Conservation (phyloP, 2,329 filamentous ascomycete genomes). For the Pseudocercospora macadamiae region DNA sequence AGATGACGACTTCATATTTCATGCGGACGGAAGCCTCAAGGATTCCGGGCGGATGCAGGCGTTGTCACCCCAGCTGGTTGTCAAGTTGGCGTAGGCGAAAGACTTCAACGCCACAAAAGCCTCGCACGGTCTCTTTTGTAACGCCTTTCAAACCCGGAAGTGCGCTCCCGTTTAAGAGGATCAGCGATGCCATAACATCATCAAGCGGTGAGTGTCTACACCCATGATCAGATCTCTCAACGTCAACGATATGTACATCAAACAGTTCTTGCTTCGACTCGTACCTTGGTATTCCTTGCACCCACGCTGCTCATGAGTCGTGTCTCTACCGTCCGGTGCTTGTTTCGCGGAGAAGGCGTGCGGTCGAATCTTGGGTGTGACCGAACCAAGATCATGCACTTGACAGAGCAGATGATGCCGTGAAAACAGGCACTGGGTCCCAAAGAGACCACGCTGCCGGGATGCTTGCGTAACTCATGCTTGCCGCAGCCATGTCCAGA, state of each 20-base stretch:
- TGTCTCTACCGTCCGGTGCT: not conserved
- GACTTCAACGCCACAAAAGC: conserved; percentile 17
- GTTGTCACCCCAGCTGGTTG: conserved; percentile 1
- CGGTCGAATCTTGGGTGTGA: too few species aligned
- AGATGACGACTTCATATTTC: not conserved
- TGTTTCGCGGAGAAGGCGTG: too few species aligned
- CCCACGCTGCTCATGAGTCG: not conserved
- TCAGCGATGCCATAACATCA: not conserved
- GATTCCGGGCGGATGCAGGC: not conserved
- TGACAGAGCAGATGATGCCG: too few species aligned
- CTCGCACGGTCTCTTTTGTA: conserved; percentile 15
- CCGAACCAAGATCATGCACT: too few species aligned
- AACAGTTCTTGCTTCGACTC: not conserved
- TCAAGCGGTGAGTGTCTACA: not conserved
- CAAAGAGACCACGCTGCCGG: not conserved
- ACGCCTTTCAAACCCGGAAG: not conserved
- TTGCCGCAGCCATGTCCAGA: not conserved
- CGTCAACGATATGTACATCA: not conserved
- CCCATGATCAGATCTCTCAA: not conserved
- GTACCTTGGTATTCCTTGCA: not conserved
- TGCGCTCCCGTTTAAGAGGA: not conserved
- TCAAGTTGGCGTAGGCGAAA: conserved; percentile 6
- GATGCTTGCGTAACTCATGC: conserved; percentile 1
- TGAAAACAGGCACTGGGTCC: not conserved
- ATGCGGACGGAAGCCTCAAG: not conserved